Percentiles rank a stretch among this genome's conserved stretches.
Conservation (phyloP, 805 yeast genomes). For the Wickerhamomyces canadensis region DNA sequence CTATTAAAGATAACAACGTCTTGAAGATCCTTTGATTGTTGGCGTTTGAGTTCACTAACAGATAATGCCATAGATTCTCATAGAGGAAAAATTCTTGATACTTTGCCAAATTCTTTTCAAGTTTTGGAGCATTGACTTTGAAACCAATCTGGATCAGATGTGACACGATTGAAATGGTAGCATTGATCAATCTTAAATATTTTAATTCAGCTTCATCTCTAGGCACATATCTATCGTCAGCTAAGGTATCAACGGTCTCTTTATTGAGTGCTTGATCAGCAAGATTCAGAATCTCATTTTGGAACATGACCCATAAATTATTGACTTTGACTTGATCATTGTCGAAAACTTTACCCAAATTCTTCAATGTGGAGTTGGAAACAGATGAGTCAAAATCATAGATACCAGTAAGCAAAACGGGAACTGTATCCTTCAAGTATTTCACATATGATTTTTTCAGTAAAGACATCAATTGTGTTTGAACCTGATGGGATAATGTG, state of each 20-base stretch:
- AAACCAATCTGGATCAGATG: conserved; percentile 24
- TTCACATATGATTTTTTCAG: conserved; percentile 56
- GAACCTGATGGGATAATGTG: conserved; percentile 54
- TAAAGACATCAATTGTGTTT: conserved; percentile 43
- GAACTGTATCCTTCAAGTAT: conserved; percentile 66
- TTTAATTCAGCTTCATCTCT: conserved; percentile 63
- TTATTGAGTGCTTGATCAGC: conserved; percentile 43
- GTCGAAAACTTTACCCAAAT: conserved; percentile 50
- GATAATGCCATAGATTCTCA: conserved; percentile 41
- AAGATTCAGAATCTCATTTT: conserved; percentile 48
- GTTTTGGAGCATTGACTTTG: conserved; percentile 14
- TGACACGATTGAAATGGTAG: conserved; percentile 44
- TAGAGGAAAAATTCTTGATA: conserved; percentile 31
- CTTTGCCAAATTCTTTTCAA: conserved; percentile 18
- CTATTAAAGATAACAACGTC: conserved; percentile 33
- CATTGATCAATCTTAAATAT: conserved; percentile 50
- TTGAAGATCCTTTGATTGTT: conserved; percentile 38
- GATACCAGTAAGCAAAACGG: conserved; percentile 66
- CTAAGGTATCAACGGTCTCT: conserved; percentile 59
- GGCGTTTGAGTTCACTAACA: conserved; percentile 28
- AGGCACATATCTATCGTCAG: conserved; percentile 68
- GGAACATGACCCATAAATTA: conserved; percentile 57
- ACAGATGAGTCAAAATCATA: conserved; percentile 68
- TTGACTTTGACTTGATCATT: conserved; percentile 47
- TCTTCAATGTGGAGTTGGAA: conserved; percentile 39